Evolutionary conservation across 805 yeast species (phyloP).

Genomic region (Saturnispora besseyi): DNA sequence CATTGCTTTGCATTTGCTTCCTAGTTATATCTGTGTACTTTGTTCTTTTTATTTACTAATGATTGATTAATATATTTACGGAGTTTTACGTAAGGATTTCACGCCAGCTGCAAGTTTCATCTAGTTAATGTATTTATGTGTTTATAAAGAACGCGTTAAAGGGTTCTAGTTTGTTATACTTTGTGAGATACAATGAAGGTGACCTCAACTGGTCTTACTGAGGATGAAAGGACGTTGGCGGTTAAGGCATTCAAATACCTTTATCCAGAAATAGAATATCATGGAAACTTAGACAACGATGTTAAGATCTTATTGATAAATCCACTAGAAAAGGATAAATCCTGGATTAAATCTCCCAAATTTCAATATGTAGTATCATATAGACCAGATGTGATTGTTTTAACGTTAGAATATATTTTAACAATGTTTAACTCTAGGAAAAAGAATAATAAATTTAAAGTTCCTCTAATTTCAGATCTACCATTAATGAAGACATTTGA

Average conservation of each 20-base stretch:
- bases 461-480: slow-evolving; percentile 7
- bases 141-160: background rate
- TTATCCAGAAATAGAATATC: slow-evolving; percentile 15
- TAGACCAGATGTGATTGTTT: slow-evolving; percentile 49
- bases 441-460: slow-evolving; percentile 3
- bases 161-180: background rate
- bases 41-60: slow-evolving; percentile 4
- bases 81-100: background rate
- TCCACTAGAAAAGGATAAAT: slow-evolving; percentile 13
- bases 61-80: background rate
- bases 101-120: background rate
- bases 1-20: background rate
- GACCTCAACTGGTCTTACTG: slow-evolving; percentile 24
- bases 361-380: slow-evolving; percentile 39
- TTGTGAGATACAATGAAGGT: slow-evolving; percentile 5
- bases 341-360: slow-evolving; percentile 39
- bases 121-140: background rate
- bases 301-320: slow-evolving; percentile 21
- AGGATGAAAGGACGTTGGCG: slow-evolving; percentile 14
- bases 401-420: slow-evolving; percentile 39
- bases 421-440: slow-evolving; percentile 48
- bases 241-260: slow-evolving; percentile 12
- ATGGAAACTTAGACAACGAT: slow-evolving; percentile 23
- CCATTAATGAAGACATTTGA: slow-evolving; percentile 34
- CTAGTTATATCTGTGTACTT: background rate